Conservation (phyloP, 257 asterid genomes). For the Leonotis leonurus region DNA sequence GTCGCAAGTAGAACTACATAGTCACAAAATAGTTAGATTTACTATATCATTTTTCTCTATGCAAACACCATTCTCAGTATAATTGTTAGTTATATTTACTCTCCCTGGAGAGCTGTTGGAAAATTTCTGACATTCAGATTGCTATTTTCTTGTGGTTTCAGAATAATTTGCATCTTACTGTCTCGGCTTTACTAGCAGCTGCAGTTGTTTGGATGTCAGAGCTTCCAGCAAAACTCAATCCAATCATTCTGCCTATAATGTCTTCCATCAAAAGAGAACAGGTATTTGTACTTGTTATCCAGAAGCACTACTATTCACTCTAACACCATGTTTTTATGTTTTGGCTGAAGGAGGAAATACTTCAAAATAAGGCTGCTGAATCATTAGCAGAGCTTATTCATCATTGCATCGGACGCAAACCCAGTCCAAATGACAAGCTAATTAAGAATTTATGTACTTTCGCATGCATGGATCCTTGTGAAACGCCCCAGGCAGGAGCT, state of each 20-base stretch:
- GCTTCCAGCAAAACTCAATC: slow-evolving; percentile 85
- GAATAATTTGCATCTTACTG: slow-evolving; percentile 87
- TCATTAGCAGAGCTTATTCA: slow-evolving; percentile 87
- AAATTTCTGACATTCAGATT: slow-evolving; percentile 19
- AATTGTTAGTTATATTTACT: neutral
- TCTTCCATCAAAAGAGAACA: slow-evolving; percentile 92
- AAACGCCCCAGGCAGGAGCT: slow-evolving; percentile 91
- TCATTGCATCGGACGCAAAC: slow-evolving; percentile 81
- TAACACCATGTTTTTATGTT: slow-evolving; percentile 23
- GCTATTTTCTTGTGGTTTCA: slow-evolving; percentile 36
- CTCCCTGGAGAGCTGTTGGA: neutral
- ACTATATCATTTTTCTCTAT: neutral
- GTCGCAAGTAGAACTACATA: slow-evolving; percentile 6
- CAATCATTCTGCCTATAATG: slow-evolving; percentile 89
- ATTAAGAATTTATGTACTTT: slow-evolving; percentile 76
- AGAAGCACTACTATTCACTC: slow-evolving; percentile 10
- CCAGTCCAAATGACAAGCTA: slow-evolving; percentile 94
- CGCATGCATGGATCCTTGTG: slow-evolving; percentile 92
- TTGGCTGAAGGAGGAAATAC: slow-evolving; percentile 76
- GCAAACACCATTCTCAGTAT: neutral
- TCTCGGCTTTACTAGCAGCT: slow-evolving; percentile 88
- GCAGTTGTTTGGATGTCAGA: slow-evolving; percentile 97
- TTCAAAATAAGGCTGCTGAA: slow-evolving; percentile 93
- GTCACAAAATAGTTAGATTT: neutral
- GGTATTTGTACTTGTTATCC: slow-evolving; percentile 27